Percentiles rank a stretch among this genome's conserved stretches.
phyloP scores from a whole-genome alignment of 371 early-diverging fungal species.

The Lichtheimia hyalospora region DNA sequence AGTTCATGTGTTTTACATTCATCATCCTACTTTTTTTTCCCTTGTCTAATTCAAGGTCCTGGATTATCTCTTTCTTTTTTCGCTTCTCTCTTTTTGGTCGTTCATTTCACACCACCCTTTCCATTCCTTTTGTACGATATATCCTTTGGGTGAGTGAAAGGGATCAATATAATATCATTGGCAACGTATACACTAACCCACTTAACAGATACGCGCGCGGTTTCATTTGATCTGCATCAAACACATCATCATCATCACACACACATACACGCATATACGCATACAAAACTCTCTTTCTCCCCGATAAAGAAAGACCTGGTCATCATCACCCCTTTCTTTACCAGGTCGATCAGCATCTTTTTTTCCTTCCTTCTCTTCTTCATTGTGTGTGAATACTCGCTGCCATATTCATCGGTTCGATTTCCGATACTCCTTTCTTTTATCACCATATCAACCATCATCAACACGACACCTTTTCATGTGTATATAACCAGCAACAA shows the following conservation, averaged over 20 bases:
- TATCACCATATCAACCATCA: neutral
- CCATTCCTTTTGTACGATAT: too few species aligned
- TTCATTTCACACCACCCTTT: neutral
- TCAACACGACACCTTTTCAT: too few species aligned
- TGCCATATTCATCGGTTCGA: neutral
- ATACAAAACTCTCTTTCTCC: too few species aligned
- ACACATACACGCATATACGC: too few species aligned
- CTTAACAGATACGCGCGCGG: neutral
- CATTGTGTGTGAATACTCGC: too few species aligned
- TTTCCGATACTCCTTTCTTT: neutral
- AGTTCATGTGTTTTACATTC: slow-evolving; percentile 1
- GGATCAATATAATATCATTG: too few species aligned
- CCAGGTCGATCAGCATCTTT: too few species aligned
- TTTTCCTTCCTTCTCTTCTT: too few species aligned
- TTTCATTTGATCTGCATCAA: neutral
- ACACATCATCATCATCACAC: neutral
- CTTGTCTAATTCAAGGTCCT: neutral
- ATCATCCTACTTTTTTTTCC: slow-evolving; percentile 3
- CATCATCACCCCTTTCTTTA: too few species aligned
- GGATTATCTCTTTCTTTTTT: neutral
- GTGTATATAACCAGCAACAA: too few species aligned
- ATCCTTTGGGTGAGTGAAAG: too few species aligned
- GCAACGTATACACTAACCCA: neutral
- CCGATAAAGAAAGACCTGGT: too few species aligned
- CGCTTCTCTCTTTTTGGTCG: slow-evolving; percentile 2